Base-by-base conservation (phyloP, 1,284 basidiomycete genomes). In the Malassezia pachydermatis region DNA sequence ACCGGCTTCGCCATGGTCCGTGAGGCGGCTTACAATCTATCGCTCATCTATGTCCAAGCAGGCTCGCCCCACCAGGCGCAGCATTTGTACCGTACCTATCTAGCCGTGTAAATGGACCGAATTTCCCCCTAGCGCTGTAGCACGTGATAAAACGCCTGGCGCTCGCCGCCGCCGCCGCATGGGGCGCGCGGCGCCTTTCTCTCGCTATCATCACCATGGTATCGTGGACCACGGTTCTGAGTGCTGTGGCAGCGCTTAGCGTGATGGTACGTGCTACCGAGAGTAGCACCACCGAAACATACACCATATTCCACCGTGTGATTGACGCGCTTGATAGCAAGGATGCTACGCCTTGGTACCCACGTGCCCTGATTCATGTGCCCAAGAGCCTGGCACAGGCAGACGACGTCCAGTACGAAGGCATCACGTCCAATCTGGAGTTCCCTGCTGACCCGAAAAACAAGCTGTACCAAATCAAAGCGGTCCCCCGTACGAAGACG, bases 11-110 rank as follows among this genome's bases (percentile, higher is more conserved):
- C 20, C 14, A 54, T 60, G 52, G 49, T 57, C 13, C 47, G 59
- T 16, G 65, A 68, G 47, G 63, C 67, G 0, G 67, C 67, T 2
- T 68, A 51, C 54, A 70, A 70, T 44, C 49, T 70, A 20, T 46
- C 54, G 2, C 41, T 63, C 17, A 62, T 70, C 28, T 66, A 65
- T 37, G 53, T 56, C 6, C 53, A 57, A 8, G 43, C 54, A 24
- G 62, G 58, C 11, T 58, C 58, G 36, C 35, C 53, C 0, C 32
- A 36, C n/a, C 35, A 57, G 1, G 62, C 55, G 13, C 43, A 40
- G 16, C 19, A 5, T 9, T 27, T 65, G 43, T 59, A 60, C 42
- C 47, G 58, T 11, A 35, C 34, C 8, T 63, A 57, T 41, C 39
- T 63, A 10, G 40, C 45, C 11, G 47, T 64, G n/a, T 54, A 55